Conservation (phyloP, 2,329 filamentous ascomycete species). For the Pestalotiopsis sp. region DNA sequence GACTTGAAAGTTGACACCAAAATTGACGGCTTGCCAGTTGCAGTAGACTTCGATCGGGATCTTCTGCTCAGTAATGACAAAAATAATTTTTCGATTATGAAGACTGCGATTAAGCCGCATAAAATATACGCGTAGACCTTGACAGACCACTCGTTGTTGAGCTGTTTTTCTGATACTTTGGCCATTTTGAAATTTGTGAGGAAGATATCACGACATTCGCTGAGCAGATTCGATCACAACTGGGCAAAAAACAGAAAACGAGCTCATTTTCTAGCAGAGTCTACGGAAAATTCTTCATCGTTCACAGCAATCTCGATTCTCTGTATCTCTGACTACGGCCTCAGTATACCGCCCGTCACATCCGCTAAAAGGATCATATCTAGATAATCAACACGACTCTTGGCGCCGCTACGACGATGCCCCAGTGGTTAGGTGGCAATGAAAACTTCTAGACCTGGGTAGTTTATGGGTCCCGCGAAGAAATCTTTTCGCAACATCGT, state of each 20-base stretch:
- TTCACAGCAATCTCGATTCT: neutral
- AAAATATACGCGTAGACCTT: neutral
- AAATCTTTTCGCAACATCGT: neutral
- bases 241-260: neutral
- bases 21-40: neutral
- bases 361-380: neutral
- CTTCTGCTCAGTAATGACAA: neutral
- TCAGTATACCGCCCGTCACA: neutral
- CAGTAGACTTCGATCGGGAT: neutral
- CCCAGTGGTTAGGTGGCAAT: neutral
- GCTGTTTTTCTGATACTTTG: neutral
- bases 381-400: neutral
- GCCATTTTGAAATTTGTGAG: neutral
- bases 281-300: neutral
- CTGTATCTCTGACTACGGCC: neutral
- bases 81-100: neutral
- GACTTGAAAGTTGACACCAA: neutral
- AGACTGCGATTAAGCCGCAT: neutral
- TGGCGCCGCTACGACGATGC: neutral
- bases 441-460: neutral
- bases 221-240: neutral
- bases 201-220: neutral
- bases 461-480: neutral
- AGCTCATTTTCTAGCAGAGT: neutral
- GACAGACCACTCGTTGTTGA: neutral